Evolutionary conservation across 805 yeast genomes (phyloP).

Genomic region (Cephaloascus fragrans): DNA sequence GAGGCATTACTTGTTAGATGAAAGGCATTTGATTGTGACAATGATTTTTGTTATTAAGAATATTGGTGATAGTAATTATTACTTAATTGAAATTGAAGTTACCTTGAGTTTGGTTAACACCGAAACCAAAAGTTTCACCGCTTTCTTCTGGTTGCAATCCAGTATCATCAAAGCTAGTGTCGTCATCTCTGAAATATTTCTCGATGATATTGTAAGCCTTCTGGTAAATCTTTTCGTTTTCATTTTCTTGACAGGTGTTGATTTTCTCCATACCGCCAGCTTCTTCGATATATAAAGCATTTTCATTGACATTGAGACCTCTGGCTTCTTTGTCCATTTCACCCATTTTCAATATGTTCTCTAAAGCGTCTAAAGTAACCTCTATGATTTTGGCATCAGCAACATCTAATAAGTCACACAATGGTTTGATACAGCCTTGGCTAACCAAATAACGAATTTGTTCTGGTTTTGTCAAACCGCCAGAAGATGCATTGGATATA

Average conservation of each 20-base stretch:
- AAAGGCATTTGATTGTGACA: no score
- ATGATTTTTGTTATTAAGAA: no score
- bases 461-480: slow-evolving; percentile 86
- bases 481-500: slow-evolving; percentile 93
- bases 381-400: slow-evolving; percentile 90
- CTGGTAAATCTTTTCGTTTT: slow-evolving; percentile 84
- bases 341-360: slow-evolving; percentile 89
- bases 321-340: slow-evolving; percentile 80
- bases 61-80: no score
- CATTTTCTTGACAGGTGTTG: slow-evolving; percentile 83
- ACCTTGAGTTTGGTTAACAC: slow-evolving; percentile 48
- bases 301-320: slow-evolving; percentile 64
- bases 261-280: slow-evolving; percentile 98
- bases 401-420: slow-evolving; percentile 82
- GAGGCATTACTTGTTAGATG: no score
- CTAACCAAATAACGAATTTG: slow-evolving; percentile 86
- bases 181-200: slow-evolving; percentile 80
- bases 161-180: slow-evolving; percentile 53
- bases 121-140: slow-evolving; percentile 85
- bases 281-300: slow-evolving; percentile 89
- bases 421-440: slow-evolving; percentile 96
- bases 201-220: slow-evolving; percentile 88
- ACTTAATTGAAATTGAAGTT: slow-evolving; percentile 35
- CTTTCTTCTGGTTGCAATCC: slow-evolving; percentile 67
- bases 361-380: slow-evolving; percentile 91